Evolutionary conservation across 163 green algal genomes (phyloP).

Genomic region (Chlorella variabilis): DNA sequence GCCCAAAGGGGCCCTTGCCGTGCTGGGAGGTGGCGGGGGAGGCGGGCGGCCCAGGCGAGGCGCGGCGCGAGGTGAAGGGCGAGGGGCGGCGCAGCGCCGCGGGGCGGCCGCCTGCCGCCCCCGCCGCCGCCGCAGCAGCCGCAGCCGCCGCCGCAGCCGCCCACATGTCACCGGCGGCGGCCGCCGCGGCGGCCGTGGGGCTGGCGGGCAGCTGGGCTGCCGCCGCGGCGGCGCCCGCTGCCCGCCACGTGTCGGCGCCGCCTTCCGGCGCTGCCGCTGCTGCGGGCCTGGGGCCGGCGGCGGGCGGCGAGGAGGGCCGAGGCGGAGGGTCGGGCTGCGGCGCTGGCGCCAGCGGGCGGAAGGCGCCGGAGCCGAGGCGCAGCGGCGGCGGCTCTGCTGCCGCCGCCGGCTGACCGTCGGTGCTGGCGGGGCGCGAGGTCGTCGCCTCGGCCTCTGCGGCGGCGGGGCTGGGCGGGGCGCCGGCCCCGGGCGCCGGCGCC

Average conservation of each 20-base stretch:
- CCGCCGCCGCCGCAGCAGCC: background rate
- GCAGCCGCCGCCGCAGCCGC: background rate
- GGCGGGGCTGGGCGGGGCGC: background rate
- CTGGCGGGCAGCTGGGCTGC: background rate
- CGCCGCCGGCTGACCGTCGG: background rate
- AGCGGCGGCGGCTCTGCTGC: background rate
- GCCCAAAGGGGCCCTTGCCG: constrained; percentile 10
- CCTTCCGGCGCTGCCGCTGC: no score
- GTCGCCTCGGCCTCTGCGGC: no score
- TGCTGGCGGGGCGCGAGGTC: no score
- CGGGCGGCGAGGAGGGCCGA: no score
- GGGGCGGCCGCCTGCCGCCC: background rate
- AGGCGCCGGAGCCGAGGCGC: background rate
- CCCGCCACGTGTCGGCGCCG: background rate
- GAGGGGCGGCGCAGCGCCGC: background rate
- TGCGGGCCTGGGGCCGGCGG: background rate
- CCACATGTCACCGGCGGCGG: background rate
- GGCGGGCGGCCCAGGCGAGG: background rate
- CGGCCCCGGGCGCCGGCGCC: background rate
- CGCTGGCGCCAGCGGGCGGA: background rate
- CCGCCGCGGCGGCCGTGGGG: background rate
- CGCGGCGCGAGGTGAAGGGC: background rate
- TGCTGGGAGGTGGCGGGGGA: constrained; percentile 15
- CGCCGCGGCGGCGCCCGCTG: background rate
- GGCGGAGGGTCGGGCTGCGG: no score